These are phyloP conservation scores for Sanguinoderma infundibulare DNA, from an alignment of 1,284 basidiomycete genomes.

Conservation along the genomic window DNA sequence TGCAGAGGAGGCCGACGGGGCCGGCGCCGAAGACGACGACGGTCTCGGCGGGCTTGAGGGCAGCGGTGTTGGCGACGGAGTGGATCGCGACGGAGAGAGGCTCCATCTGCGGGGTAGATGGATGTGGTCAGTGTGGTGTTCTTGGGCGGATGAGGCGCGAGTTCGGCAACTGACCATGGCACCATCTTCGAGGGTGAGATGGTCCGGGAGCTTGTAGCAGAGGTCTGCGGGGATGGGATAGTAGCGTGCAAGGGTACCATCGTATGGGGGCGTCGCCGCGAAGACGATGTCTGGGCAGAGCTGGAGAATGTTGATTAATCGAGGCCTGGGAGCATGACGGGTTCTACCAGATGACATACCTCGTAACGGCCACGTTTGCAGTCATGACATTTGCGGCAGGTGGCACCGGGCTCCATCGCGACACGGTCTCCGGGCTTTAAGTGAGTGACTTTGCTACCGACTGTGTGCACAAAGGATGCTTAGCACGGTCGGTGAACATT, in stretches of 20 bases:
- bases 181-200: slow-evolving; percentile 81
- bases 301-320: slow-evolving; percentile 34
- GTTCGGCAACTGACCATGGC: slow-evolving; percentile 63
- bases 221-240: slow-evolving; percentile 80
- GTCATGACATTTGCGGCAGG: slow-evolving; percentile 71
- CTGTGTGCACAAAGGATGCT: slow-evolving; percentile 38
- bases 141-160: neutral
- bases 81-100: slow-evolving; percentile 94
- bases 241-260: slow-evolving; percentile 86
- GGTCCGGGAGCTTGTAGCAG: slow-evolving; percentile 73
- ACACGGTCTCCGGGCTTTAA: slow-evolving; percentile 87
- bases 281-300: slow-evolving; percentile 82
- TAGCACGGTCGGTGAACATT: neutral
- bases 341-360: slow-evolving; percentile 43
- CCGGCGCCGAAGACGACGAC: slow-evolving; percentile 90
- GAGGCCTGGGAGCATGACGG: too few relatives aligned
- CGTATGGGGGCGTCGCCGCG: slow-evolving; percentile 89
- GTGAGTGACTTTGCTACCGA: slow-evolving; percentile 73
- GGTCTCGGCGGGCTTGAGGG: slow-evolving; percentile 73
- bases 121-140: neutral
- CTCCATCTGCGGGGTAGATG: slow-evolving; percentile 73
- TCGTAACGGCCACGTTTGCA: slow-evolving; percentile 86
- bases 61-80: slow-evolving; percentile 80
- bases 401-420: slow-evolving; percentile 84
- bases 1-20: slow-evolving; percentile 90